Percentiles rank a stretch among this genome's conserved stretches.
phyloP scores from a whole-genome alignment of 345 rosid species.

The Camelina neglecta region DNA sequence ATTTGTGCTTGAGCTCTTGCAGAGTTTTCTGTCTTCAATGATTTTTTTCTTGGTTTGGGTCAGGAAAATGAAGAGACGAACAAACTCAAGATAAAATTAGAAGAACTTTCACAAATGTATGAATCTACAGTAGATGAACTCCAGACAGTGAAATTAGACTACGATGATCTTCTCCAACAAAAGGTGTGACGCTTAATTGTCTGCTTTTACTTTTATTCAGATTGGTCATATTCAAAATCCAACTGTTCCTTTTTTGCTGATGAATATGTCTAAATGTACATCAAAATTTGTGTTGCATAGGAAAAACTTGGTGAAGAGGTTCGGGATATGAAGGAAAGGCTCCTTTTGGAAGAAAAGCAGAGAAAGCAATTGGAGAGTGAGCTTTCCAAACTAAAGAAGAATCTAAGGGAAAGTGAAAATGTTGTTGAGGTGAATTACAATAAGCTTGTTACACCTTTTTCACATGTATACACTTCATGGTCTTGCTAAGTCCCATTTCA shows the following conservation, averaged over 20 bases:
- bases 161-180: constrained; percentile 57
- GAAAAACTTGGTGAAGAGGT: constrained; percentile 67
- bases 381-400: constrained; percentile 63
- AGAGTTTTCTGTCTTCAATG: constrained; percentile 19
- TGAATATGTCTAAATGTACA: constrained; percentile 5
- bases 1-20: constrained; percentile 31
- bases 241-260: constrained; percentile 1
- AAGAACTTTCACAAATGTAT: constrained; percentile 56
- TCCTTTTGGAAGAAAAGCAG: constrained; percentile 69
- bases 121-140: constrained; percentile 58
- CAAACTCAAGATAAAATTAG: constrained; percentile 54
- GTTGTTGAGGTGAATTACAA: constrained; percentile 57
- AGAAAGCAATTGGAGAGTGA: constrained; percentile 70
- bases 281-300: constrained; percentile 44
- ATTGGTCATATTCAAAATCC: constrained; percentile 28
- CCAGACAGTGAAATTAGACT: constrained; percentile 63
- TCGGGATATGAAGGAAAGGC: constrained; percentile 57
- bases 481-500: constrained; percentile 55
- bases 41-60: constrained; percentile 26
- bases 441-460: constrained; percentile 23
- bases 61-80: constrained; percentile 63
- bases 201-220: constrained; percentile 23
- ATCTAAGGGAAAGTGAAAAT: constrained; percentile 54
- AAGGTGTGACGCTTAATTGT: constrained; percentile 53
- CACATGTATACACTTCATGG: constrained; percentile 26